phyloP scores from a whole-genome alignment of 1,139 yeast species.

The Candida tetrigidarum region DNA sequence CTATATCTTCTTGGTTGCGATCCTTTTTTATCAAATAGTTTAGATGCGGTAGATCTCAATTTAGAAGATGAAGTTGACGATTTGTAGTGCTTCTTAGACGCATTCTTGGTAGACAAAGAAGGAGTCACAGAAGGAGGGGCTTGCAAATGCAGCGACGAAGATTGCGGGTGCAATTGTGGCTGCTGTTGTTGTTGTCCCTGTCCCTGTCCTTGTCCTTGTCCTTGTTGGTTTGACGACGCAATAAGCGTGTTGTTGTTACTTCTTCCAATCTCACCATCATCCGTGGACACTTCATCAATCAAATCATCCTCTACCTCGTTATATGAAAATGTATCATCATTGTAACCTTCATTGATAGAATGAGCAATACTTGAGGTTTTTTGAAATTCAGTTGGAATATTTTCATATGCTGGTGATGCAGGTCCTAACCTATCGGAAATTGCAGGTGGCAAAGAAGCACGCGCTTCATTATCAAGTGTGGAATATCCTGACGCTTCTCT shows the following conservation, averaged over 20 bases:
- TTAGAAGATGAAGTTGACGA: slow-evolving; percentile 42
- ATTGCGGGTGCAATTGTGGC: slow-evolving; percentile 6
- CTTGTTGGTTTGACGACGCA: slow-evolving; percentile 8
- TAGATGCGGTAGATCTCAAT: slow-evolving; percentile 69
- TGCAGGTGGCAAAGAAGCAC: slow-evolving; percentile 2
- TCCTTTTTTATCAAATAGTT: slow-evolving; percentile 71
- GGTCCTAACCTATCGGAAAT: slow-evolving; percentile 4
- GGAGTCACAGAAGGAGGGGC: slow-evolving; percentile 11
- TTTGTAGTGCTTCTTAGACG: slow-evolving; percentile 30
- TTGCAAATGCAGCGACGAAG: slow-evolving; percentile 6
- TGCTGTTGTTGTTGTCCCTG: slow-evolving; percentile 11
- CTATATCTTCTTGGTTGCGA: slow-evolving; percentile 74
- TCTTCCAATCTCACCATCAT: slow-evolving; percentile 30
- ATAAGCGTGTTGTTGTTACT: slow-evolving; percentile 17
- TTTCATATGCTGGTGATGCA: slow-evolving; percentile 1
- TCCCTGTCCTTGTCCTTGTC: slow-evolving; percentile 6
- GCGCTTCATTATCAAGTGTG: slow-evolving; percentile 11
- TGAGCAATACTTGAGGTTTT: slow-evolving; percentile 12
- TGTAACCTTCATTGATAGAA: slow-evolving; percentile 17
- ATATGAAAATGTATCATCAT: slow-evolving; percentile 30
- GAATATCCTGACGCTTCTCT: slow-evolving; percentile 18
- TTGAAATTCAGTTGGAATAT: slow-evolving; percentile 6
- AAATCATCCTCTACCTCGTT: slow-evolving; percentile 35
- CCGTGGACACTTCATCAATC: slow-evolving; percentile 36
- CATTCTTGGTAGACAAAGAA: slow-evolving; percentile 29